These are phyloP conservation scores for Podospora conica DNA, from an alignment of 495 filamentous ascomycete genomes.

Conservation along the genomic window DNA sequence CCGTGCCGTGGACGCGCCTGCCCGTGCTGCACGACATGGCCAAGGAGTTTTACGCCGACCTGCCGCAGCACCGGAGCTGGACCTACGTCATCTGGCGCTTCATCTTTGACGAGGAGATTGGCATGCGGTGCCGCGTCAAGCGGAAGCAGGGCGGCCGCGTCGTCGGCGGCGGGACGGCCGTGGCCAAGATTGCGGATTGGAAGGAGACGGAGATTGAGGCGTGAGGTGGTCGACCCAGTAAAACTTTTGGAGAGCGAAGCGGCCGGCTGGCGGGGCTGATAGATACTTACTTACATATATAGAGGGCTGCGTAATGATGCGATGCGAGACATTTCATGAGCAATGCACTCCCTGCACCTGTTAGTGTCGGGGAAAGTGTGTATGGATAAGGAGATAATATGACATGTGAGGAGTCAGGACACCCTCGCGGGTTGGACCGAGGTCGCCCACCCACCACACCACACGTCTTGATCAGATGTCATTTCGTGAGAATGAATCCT, in stretches of 20 bases:
- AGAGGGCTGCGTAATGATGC: background rate
- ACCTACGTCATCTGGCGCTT: constrained; percentile 91
- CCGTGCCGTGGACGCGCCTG: constrained; percentile 87
- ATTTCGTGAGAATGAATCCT: too few species aligned
- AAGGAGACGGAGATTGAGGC: constrained; percentile 52
- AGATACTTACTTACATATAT: background rate
- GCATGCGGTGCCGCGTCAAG: constrained; percentile 90
- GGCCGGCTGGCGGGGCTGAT: background rate
- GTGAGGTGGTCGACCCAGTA: constrained; percentile 13
- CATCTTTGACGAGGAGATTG: constrained; percentile 79
- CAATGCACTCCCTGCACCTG: too few species aligned
- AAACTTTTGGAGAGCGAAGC: background rate
- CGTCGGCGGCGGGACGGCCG: constrained; percentile 38
- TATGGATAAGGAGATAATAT: too few species aligned
- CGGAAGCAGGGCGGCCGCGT: constrained; percentile 69
- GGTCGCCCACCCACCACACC: too few species aligned
- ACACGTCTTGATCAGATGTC: too few species aligned
- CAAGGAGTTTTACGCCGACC: constrained; percentile 82
- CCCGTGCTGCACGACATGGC: constrained; percentile 72
- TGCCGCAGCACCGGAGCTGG: constrained; percentile 88
- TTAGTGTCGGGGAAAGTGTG: too few species aligned
- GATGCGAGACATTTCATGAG: background rate
- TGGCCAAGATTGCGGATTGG: constrained; percentile 35
- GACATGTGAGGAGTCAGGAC: too few species aligned
- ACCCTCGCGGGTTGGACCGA: too few species aligned